These are phyloP conservation scores for Xylariales sp. DNA, from an alignment of 2,329 filamentous ascomycete species.

Conservation along the genomic window DNA sequence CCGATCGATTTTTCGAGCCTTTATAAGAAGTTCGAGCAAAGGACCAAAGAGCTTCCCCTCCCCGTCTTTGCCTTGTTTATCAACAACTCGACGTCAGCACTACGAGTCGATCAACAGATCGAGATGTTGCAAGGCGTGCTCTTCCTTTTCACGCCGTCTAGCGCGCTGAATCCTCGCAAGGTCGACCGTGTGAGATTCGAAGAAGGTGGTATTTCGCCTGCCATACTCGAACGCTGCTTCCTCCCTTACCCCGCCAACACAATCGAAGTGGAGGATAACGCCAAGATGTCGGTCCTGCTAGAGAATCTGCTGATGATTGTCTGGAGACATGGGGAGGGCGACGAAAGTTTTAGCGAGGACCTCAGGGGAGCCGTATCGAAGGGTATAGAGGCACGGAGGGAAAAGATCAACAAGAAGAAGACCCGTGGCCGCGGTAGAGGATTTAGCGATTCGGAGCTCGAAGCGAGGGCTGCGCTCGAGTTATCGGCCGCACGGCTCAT, in stretches of 20 bases:
- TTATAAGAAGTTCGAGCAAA: slow-evolving; percentile 68
- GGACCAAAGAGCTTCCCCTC: slow-evolving; percentile 68
- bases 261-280: slow-evolving; percentile 72
- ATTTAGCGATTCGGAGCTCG: slow-evolving; percentile 52
- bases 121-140: slow-evolving; percentile 59
- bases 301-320: slow-evolving; percentile 72
- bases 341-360: slow-evolving; percentile 51
- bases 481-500: slow-evolving; percentile 59
- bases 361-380: slow-evolving; percentile 56
- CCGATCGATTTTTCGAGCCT: slow-evolving; percentile 62
- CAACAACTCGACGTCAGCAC: slow-evolving; percentile 53
- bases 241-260: slow-evolving; percentile 74
- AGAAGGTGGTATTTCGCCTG: slow-evolving; percentile 55
- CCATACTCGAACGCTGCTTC: slow-evolving; percentile 68
- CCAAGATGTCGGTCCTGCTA: slow-evolving; percentile 75
- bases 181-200: slow-evolving; percentile 54
- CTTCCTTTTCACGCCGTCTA: slow-evolving; percentile 58
- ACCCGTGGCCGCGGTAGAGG: slow-evolving; percentile 38
- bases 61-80: slow-evolving; percentile 68
- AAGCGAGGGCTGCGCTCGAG: slow-evolving; percentile 58
- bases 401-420: slow-evolving; percentile 59
- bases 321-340: slow-evolving; percentile 50
- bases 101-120: slow-evolving; percentile 55
- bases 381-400: slow-evolving; percentile 62
- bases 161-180: slow-evolving; percentile 56